Percentiles rank a stretch among this genome's conserved stretches.
Conservation (phyloP, 2,329 filamentous ascomycete genomes). For the Fusarium cyanostomum region DNA sequence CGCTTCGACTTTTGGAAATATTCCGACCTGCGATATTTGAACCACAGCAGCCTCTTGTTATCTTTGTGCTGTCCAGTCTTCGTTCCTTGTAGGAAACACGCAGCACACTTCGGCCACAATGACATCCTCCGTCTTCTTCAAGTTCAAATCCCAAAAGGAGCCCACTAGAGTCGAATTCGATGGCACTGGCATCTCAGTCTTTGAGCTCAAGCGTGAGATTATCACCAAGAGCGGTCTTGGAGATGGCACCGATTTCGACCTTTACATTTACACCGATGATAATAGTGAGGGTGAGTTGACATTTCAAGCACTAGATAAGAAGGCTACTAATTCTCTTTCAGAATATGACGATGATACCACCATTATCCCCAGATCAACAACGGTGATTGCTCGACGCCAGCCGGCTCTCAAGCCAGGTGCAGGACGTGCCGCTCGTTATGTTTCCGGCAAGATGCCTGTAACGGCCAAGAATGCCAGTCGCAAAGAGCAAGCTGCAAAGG, state of each 20-base stretch:
- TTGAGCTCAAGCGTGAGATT: constrained; percentile 98
- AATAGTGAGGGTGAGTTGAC: constrained; percentile 80
- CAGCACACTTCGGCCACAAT: constrained; percentile 62
- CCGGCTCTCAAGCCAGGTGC: constrained; percentile 87
- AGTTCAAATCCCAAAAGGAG: constrained; percentile 99
- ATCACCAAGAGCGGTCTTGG: constrained; percentile 93
- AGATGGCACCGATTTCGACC: constrained; percentile 95
- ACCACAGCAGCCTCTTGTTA: constrained; percentile 35
- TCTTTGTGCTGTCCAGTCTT: constrained; percentile 37
- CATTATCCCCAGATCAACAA: constrained; percentile 95
- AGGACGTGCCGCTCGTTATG: constrained; percentile 91
- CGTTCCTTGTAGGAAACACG: constrained; percentile 42
- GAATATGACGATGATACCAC: constrained; percentile 98
- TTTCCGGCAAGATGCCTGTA: constrained; percentile 93
- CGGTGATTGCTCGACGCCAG: constrained; percentile 86
- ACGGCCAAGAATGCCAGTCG: constrained; percentile 83
- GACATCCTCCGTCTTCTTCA: constrained; percentile 99
- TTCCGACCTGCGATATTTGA: constrained; percentile 30
- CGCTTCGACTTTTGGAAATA: constrained; percentile 25
- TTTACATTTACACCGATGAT: constrained; percentile 93
- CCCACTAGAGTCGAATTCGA: constrained; percentile 95
- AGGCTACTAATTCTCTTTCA: constrained; percentile 53
- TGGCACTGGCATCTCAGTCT: constrained; percentile 96
- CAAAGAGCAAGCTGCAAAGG: constrained; percentile 69
- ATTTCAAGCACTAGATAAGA: background rate